These are phyloP conservation scores for Spizellomyces sp. DNA, from an alignment of 192 early-diverging fungal species.

Conservation along the genomic window DNA sequence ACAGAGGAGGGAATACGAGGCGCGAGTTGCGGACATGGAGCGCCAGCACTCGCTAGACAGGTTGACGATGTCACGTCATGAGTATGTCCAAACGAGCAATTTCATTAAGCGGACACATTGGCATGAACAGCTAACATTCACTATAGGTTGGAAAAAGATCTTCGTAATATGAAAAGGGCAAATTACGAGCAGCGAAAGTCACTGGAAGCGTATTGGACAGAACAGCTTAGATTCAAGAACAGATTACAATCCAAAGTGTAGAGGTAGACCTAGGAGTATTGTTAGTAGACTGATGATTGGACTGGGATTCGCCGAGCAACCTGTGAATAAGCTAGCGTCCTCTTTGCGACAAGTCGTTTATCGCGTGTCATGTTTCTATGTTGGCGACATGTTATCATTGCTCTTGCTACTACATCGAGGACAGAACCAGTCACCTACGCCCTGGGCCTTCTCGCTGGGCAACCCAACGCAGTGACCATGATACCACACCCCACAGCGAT, in stretches of 20 bases:
- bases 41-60: conserved; percentile 31
- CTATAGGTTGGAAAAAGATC: conserved; percentile 42
- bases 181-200: conserved; percentile 33
- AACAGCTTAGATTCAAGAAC: conserved; percentile 32
- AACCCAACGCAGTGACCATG: conserved; percentile 41
- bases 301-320: no score
- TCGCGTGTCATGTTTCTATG: background rate
- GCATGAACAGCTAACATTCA: background rate
- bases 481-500: conserved; percentile 40
- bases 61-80: conserved; percentile 40
- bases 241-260: conserved; percentile 1
- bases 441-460: conserved; percentile 10
- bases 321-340: background rate
- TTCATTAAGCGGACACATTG: background rate
- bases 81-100: conserved; percentile 36
- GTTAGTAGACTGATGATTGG: no score
- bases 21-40: conserved; percentile 44
- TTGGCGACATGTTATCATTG: background rate
- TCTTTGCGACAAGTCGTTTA: background rate
- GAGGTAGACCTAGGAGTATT: background rate
- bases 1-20: conserved; percentile 45
- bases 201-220: conserved; percentile 40
- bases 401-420: conserved; percentile 8
- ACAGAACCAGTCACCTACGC: conserved; percentile 35
- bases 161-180: conserved; percentile 29